Evolutionary conservation across 345 rosid species (phyloP).

Genomic region (Brassica cretica): DNA sequence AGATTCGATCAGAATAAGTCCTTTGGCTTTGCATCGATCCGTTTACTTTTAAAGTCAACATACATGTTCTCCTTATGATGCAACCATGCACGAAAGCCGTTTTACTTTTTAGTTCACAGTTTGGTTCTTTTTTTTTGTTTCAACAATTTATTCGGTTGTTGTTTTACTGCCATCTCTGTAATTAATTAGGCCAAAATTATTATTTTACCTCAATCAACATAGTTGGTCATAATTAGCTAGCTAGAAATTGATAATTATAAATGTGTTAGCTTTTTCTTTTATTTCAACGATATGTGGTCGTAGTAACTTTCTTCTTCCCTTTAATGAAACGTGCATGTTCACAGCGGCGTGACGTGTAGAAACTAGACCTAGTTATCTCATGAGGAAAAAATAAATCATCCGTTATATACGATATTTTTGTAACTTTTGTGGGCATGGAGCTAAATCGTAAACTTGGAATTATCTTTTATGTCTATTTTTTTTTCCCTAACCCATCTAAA

Average conservation of each 20-base stretch:
- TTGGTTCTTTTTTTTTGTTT: background rate
- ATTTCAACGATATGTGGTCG: background rate
- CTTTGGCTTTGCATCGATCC: constrained; percentile 3
- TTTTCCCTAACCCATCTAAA: too few species aligned
- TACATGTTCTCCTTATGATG: constrained; percentile 21
- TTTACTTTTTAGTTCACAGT: background rate
- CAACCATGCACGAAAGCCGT: constrained; percentile 12
- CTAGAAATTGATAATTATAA: background rate
- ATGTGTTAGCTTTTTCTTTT: background rate
- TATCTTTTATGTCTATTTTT: too few species aligned
- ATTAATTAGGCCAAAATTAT: background rate
- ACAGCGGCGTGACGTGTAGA: too few species aligned
- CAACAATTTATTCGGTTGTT: constrained; percentile 19
- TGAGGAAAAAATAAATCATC: too few species aligned
- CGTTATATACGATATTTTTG: too few species aligned
- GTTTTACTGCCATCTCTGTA: background rate
- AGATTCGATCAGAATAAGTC: constrained; percentile 18
- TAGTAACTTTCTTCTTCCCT: too few species aligned
- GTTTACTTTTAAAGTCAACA: constrained; percentile 31
- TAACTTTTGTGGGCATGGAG: too few species aligned
- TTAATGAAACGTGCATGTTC: too few species aligned
- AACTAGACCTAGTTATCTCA: too few species aligned
- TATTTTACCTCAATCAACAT: background rate
- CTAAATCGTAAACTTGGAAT: too few species aligned
- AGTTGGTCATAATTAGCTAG: background rate